Evolutionary conservation across 2,329 filamentous ascomycete species (phyloP).

Genomic region (Fusarium denticulatum): DNA sequence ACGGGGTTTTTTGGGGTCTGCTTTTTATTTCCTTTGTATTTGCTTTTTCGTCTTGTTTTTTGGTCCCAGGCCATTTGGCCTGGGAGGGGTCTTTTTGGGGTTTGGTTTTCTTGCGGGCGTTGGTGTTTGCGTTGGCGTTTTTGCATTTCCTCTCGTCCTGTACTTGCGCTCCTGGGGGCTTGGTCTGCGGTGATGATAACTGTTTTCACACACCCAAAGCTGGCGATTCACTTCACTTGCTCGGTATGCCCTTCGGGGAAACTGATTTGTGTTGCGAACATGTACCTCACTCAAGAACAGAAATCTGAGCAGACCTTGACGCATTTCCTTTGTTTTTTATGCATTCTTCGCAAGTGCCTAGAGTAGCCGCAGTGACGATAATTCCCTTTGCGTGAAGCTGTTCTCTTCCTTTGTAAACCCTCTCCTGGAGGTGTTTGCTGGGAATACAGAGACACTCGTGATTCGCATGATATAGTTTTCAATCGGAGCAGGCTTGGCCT

Average conservation of each 20-base stretch:
- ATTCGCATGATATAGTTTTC: conserved; percentile 60
- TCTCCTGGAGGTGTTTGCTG: neutral
- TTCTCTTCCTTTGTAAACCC: conserved; percentile 7
- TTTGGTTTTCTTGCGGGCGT: neutral
- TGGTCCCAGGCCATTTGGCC: neutral
- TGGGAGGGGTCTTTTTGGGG: neutral
- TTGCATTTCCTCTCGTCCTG: neutral
- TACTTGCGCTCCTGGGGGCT: neutral
- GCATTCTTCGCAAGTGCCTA: conserved; percentile 14
- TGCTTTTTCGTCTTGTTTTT: neutral
- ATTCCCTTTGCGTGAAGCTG: conserved; percentile 30
- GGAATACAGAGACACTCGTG: conserved; percentile 37
- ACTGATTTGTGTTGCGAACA: conserved; percentile 20
- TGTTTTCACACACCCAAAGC: conserved; percentile 33
- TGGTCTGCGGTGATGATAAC: conserved; percentile 42
- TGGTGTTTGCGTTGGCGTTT: neutral
- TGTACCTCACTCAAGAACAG: conserved; percentile 56
- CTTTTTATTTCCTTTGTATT: neutral
- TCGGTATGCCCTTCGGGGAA: conserved; percentile 25
- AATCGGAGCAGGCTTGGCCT: conserved; percentile 59
- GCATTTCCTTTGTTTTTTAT: neutral
- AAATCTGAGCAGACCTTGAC: conserved; percentile 57
- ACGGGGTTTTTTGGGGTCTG: neutral
- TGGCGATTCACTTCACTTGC: conserved; percentile 29
- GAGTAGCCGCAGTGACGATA: conserved; percentile 52